Percentiles rank a stretch among this genome's conserved stretches.
Conservation (phyloP, 1,284 basidiomycete genomes). For the Marasmius tenuissimus region DNA sequence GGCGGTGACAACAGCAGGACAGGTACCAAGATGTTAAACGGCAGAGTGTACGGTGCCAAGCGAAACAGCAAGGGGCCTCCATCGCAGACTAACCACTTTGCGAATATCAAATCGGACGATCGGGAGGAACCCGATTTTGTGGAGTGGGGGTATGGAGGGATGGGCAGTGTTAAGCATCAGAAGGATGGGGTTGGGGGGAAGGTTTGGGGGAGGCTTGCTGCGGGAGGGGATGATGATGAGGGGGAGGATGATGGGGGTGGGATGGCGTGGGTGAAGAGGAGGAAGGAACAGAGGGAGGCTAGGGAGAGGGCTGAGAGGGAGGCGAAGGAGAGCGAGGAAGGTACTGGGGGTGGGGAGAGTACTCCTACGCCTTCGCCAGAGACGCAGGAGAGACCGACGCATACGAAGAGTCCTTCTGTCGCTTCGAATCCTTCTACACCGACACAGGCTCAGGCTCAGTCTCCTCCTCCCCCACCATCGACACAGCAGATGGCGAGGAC, state of each 20-base stretch:
- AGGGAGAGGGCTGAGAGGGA: conserved; percentile 55
- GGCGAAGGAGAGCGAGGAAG: conserved; percentile 38
- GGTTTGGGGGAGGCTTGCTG: conserved; percentile 38
- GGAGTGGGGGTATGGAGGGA: conserved; percentile 84
- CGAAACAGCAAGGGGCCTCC: conserved; percentile 26
- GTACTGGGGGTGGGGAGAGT: conserved; percentile 30
- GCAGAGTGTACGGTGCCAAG: conserved; percentile 69
- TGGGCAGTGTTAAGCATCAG: conserved; percentile 65
- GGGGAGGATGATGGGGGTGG: conserved; percentile 75
- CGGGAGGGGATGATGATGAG: conserved; percentile 24
- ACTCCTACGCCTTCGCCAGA: background rate
- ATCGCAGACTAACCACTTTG: background rate
- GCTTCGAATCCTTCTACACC: background rate
- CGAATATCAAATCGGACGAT: background rate
- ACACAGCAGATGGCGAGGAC: conserved; percentile 17
- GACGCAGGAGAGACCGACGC: conserved; percentile 3
- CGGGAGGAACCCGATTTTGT: conserved; percentile 68
- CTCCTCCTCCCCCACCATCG: background rate
- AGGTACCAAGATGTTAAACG: conserved; percentile 68
- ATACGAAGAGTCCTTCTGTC: background rate
- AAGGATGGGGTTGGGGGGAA: conserved; percentile 26
- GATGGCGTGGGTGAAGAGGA: conserved; percentile 66
- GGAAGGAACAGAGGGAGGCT: conserved; percentile 54
- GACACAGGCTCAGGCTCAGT: too few relatives aligned
- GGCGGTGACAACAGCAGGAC: conserved; percentile 25